phyloP scores from a whole-genome alignment of 1,139 yeast species.

The Suhomyces chickasaworum region DNA sequence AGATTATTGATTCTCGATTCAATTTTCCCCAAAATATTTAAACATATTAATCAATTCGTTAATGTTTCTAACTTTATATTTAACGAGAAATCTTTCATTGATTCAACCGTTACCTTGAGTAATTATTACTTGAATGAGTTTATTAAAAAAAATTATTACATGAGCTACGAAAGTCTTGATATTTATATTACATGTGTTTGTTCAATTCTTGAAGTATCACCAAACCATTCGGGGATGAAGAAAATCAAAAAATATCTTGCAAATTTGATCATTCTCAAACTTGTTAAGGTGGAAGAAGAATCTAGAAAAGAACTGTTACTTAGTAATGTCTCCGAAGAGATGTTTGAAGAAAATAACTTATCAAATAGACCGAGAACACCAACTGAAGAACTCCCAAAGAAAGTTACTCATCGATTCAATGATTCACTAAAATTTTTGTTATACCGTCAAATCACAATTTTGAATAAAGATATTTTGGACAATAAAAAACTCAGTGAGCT shows the following conservation, averaged over 20 bases:
- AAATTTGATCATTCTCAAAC: conserved; percentile 29
- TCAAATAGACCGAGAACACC: conserved; percentile 1
- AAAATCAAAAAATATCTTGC: conserved; percentile 33
- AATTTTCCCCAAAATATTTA: conserved; percentile 41
- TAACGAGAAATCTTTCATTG: conserved; percentile 36
- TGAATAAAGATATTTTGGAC: conserved; percentile 35
- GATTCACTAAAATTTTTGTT: conserved; percentile 35
- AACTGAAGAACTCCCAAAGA: conserved; percentile 3
- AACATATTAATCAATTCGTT: conserved; percentile 40
- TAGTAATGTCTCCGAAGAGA: not conserved
- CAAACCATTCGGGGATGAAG: conserved; percentile 14
- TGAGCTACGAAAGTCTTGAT: conserved; percentile 29
- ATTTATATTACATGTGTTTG: conserved; percentile 33
- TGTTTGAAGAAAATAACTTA: not conserved
- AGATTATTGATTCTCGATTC: conserved; percentile 35
- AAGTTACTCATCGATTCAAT: not conserved
- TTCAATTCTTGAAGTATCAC: conserved; percentile 34
- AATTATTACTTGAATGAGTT: conserved; percentile 23
- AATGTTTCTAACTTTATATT: conserved; percentile 37
- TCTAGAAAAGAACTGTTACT: not conserved
- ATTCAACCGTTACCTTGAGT: conserved; percentile 30
- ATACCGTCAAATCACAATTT: conserved; percentile 47
- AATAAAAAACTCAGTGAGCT: conserved; percentile 35
- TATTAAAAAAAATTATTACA: conserved; percentile 23
- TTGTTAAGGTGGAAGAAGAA: conserved; percentile 16